phyloP scores from a whole-genome alignment of 2,329 filamentous ascomycete species.

The Penicillium fuscoglaucum region DNA sequence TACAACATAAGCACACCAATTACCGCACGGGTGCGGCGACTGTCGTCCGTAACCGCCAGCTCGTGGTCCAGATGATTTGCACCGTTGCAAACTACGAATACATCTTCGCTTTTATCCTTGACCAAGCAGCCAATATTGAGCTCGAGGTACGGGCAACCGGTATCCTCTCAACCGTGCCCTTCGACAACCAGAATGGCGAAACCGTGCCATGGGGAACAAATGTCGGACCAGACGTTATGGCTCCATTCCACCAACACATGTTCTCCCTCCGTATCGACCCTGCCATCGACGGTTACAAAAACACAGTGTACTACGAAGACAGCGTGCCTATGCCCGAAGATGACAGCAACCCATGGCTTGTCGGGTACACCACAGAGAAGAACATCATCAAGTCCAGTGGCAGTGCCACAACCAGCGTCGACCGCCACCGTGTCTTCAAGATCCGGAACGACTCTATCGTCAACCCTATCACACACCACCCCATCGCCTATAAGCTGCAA shows the following conservation, averaged over 20 bases:
- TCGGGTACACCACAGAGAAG: slow-evolving; percentile 60
- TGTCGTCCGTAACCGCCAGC: slow-evolving; percentile 63
- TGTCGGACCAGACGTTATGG: slow-evolving; percentile 69
- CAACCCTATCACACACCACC: slow-evolving; percentile 50
- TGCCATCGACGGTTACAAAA: slow-evolving; percentile 58
- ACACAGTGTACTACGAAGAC: slow-evolving; percentile 58
- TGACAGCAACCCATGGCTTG: slow-evolving; percentile 60
- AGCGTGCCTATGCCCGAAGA: slow-evolving; percentile 55
- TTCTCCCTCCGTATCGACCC: slow-evolving; percentile 68
- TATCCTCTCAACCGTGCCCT: slow-evolving; percentile 66
- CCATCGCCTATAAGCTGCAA: slow-evolving; percentile 52
- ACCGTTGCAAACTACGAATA: slow-evolving; percentile 74
- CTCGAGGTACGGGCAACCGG: slow-evolving; percentile 71
- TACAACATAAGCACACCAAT: slow-evolving; percentile 73
- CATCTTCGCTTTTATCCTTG: slow-evolving; percentile 70
- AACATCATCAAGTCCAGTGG: slow-evolving; percentile 50
- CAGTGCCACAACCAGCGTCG: slow-evolving; percentile 55
- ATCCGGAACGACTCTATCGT: slow-evolving; percentile 51
- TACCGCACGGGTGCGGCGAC: slow-evolving; percentile 66
- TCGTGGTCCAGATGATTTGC: slow-evolving; percentile 70
- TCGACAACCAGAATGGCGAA: slow-evolving; percentile 61
- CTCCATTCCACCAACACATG: slow-evolving; percentile 73
- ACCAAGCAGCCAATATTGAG: slow-evolving; percentile 66
- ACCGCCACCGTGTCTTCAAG: slow-evolving; percentile 53
- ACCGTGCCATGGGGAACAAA: slow-evolving; percentile 68